A percentile compares a stretch with the other conserved stretches of the same genome.
These are phyloP conservation scores for Microascus cirrosus DNA, from an alignment of 2,329 filamentous ascomycete genomes.

Conservation along the genomic window DNA sequence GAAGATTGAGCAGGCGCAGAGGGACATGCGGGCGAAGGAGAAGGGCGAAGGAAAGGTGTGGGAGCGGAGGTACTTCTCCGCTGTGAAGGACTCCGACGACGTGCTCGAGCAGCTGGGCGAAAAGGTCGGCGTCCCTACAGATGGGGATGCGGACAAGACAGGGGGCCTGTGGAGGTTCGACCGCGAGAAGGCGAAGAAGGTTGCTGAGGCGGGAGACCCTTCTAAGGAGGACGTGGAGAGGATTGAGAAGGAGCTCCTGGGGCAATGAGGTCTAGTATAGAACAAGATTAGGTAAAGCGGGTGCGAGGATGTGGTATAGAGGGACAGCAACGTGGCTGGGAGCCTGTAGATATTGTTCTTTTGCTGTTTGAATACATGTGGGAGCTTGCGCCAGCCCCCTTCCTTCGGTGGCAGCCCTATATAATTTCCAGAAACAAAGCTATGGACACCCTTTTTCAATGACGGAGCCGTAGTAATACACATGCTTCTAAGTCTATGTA, in stretches of 20 bases:
- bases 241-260: slow-evolving; percentile 33
- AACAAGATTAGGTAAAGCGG: not conserved
- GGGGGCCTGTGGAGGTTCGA: slow-evolving; percentile 51
- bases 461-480: not conserved
- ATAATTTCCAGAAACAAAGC: not conserved
- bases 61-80: slow-evolving; percentile 74
- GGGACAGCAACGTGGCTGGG: not conserved
- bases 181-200: slow-evolving; percentile 29
- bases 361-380: not conserved
- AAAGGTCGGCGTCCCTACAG: slow-evolving; percentile 31
- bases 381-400: not conserved
- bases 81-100: slow-evolving; percentile 29
- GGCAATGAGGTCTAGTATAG: slow-evolving; percentile 13
- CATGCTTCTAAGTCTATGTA: not conserved
- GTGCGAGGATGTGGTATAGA: not conserved
- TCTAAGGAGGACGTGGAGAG: slow-evolving; percentile 25
- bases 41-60: slow-evolving; percentile 64
- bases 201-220: slow-evolving; percentile 13
- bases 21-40: slow-evolving; percentile 61
- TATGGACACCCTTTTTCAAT: not conserved
- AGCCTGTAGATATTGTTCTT: not conserved
- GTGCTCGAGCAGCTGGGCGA: slow-evolving; percentile 32
- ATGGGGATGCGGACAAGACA: slow-evolving; percentile 49
- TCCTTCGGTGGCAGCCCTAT: not conserved
- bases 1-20: slow-evolving; percentile 83